A percentile compares a stretch with the other conserved stretches of the same genome.
Conservation (phyloP, 164 flowering plant genomes). For the Stephania japonica region DNA sequence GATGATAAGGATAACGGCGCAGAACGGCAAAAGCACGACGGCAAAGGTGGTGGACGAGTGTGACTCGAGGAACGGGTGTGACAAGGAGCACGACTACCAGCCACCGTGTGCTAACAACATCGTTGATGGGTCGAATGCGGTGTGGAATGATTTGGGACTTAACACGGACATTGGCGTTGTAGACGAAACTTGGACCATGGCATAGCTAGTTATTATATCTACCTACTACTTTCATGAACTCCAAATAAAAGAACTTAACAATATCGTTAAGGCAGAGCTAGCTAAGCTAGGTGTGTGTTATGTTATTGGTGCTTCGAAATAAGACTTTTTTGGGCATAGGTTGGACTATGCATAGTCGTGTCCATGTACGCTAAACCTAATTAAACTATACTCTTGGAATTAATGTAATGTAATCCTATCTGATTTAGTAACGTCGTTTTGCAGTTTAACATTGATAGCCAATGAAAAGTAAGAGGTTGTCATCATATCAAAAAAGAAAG, state of each 20-base stretch:
- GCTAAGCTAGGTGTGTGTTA: no score
- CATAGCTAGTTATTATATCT: neutral
- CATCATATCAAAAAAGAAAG: no score
- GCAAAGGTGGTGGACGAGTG: slow-evolving; percentile 6
- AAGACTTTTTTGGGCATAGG: no score
- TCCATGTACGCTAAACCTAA: no score
- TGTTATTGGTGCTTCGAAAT: no score
- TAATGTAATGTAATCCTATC: no score
- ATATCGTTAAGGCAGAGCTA: no score
- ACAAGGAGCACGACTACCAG: neutral
- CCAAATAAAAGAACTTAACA: neutral
- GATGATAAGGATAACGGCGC: neutral
- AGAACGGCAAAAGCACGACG: neutral
- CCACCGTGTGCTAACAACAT: neutral
- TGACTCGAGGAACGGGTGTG: slow-evolving; percentile 2
- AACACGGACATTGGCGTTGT: neutral
- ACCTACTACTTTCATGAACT: neutral
- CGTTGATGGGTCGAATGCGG: neutral
- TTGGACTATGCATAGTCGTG: no score
- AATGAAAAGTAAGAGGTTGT: no score
- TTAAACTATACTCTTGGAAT: no score
- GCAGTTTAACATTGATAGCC: no score
- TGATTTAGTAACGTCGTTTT: no score
- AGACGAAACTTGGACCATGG: slow-evolving; percentile 1
- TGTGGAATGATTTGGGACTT: neutral